A percentile compares a stretch with the other conserved stretches of the same genome.
phyloP scores from a whole-genome alignment of 805 yeast species.

The Jamesozyma rosinii region DNA sequence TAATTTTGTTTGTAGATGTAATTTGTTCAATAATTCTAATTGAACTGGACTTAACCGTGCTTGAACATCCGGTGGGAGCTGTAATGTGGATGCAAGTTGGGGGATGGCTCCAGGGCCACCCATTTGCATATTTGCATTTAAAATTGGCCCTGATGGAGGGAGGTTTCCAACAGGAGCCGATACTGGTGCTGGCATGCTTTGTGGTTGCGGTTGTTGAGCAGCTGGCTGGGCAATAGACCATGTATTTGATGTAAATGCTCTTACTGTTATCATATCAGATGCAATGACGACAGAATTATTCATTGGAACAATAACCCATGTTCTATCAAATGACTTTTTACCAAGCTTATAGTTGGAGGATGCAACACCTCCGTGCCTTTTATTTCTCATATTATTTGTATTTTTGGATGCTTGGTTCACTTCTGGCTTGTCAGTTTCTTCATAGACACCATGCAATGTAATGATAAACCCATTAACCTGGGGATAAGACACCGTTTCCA shows the following conservation, averaged over 20 bases:
- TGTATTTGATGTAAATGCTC: constrained; percentile 50
- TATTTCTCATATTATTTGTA: constrained; percentile 13
- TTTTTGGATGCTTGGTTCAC: constrained; percentile 20
- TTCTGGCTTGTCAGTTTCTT: constrained; percentile 55
- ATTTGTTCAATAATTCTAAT: constrained; percentile 52
- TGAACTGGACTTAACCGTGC: constrained; percentile 45
- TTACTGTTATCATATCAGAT: constrained; percentile 66
- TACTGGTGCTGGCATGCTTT: constrained; percentile 7
- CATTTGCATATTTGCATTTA: neutral
- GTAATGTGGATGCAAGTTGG: constrained; percentile 27
- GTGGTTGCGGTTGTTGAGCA: constrained; percentile 6
- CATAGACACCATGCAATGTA: constrained; percentile 74
- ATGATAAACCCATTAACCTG: constrained; percentile 70
- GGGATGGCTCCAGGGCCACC: constrained; percentile 1
- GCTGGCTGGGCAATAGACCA: constrained; percentile 35
- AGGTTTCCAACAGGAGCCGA: constrained; percentile 1
- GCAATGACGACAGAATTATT: constrained; percentile 68
- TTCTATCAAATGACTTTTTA: constrained; percentile 76
- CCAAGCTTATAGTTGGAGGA: constrained; percentile 34
- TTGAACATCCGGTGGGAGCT: constrained; percentile 47
- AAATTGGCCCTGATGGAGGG: neutral
- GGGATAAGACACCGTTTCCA: constrained; percentile 68
- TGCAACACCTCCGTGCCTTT: constrained; percentile 25
- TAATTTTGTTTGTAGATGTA: constrained; percentile 64
- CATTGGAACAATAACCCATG: constrained; percentile 65